These are phyloP conservation scores for Fusarium phyllophilum DNA, from an alignment of 2,329 filamentous ascomycete species.

Conservation along the genomic window DNA sequence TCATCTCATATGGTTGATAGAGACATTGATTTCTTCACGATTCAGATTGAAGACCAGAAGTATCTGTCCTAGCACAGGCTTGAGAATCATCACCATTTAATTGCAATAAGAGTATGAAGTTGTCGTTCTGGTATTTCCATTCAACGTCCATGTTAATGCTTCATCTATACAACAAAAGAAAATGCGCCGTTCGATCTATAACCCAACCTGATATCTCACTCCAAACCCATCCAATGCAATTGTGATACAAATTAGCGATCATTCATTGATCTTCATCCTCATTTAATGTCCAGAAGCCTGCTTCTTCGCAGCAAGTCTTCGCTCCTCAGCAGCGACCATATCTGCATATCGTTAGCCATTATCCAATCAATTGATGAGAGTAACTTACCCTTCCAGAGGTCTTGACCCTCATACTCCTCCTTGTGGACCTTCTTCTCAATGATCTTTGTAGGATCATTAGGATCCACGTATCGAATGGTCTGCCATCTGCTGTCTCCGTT, in stretches of 20 bases:
- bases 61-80: rapidly evolving
- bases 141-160: neutral
- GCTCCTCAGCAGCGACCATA: conserved; percentile 85
- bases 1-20: rapidly evolving
- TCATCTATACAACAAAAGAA: neutral
- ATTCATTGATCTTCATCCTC: rapidly evolving
- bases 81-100: rapidly evolving
- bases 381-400: conserved; percentile 89
- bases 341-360: conserved; percentile 64
- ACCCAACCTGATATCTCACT: neutral
- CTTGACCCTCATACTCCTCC: conserved; percentile 87
- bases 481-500: conserved; percentile 83
- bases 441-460: conserved; percentile 83
- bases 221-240: conserved; percentile 1
- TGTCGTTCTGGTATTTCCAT: neutral
- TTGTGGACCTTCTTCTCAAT: conserved; percentile 90
- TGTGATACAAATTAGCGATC: conserved; percentile 5
- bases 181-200: neutral
- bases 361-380: too few species aligned
- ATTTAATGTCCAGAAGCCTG: conserved; percentile 10
- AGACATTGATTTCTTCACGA: neutral
- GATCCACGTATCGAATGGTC: conserved; percentile 82
- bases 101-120: neutral
- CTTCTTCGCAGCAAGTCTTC: conserved; percentile 59
- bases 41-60: neutral